Conservation (phyloP, 192 early-diverging fungal genomes). For the Radiomyces spectabilis region DNA sequence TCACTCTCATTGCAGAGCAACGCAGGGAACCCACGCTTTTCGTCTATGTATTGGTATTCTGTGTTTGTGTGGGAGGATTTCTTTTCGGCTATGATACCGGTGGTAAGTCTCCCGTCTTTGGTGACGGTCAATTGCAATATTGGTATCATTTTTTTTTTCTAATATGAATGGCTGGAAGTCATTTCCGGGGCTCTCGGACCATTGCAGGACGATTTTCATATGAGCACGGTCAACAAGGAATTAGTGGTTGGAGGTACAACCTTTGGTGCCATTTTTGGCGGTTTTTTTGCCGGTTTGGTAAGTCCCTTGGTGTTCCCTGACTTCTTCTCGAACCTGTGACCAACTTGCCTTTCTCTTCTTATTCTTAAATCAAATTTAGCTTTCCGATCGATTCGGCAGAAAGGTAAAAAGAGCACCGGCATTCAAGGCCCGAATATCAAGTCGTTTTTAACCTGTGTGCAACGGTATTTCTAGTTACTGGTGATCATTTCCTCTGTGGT, state of each 20-base stretch:
- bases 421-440: neutral
- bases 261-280: slow-evolving; percentile 46
- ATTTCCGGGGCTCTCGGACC: slow-evolving; percentile 50
- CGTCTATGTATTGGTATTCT: slow-evolving; percentile 10
- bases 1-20: too few relatives aligned
- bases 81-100: slow-evolving; percentile 25
- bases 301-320: neutral
- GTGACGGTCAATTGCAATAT: neutral
- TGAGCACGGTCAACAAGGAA: slow-evolving; percentile 40
- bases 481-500: slow-evolving; percentile 33
- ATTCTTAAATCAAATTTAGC: too few relatives aligned
- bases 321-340: neutral
- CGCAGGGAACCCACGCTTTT: too few relatives aligned
- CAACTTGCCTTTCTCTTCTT: neutral
- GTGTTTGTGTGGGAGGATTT: slow-evolving; percentile 22
- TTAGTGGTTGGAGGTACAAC: slow-evolving; percentile 49
- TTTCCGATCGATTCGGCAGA: slow-evolving; percentile 26
- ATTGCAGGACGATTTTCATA: slow-evolving; percentile 42
- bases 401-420: slow-evolving; percentile 12
- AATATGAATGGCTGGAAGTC: slow-evolving; percentile 13
- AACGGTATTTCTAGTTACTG: too few relatives aligned
- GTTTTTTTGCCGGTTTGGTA: slow-evolving; percentile 38
- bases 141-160: neutral
- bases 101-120: too few relatives aligned
- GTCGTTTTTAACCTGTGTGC: slow-evolving; percentile 5